These are phyloP conservation scores for Debaryomycetaceae sp. DNA, from an alignment of 1,139 yeast genomes.

Conservation along the genomic window DNA sequence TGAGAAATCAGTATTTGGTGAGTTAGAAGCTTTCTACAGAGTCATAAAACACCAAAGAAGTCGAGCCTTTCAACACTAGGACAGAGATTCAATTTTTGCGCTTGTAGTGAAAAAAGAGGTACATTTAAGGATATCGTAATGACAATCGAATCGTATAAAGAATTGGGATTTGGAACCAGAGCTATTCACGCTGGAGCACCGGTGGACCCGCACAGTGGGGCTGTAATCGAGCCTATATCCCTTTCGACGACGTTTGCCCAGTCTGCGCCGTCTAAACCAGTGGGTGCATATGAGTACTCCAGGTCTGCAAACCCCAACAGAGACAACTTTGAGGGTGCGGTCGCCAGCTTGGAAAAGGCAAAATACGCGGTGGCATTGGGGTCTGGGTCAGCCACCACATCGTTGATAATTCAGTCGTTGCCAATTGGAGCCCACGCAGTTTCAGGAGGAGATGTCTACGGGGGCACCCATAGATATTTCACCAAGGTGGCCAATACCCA, in stretches of 20 bases:
- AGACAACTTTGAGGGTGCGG: conserved; percentile 73
- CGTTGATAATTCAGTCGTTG: conserved; percentile 70
- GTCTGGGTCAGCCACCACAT: conserved; percentile 87
- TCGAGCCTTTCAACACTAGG: neutral
- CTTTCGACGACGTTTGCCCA: conserved; percentile 87
- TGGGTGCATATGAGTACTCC: conserved; percentile 81
- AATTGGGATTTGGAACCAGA: conserved; percentile 63
- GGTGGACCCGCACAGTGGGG: conserved; percentile 74
- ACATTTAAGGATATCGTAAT: conserved; percentile 6
- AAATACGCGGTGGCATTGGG: conserved; percentile 76
- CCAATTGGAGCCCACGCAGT: conserved; percentile 73
- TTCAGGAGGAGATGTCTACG: conserved; percentile 86
- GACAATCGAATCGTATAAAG: conserved; percentile 19
- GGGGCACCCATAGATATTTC: conserved; percentile 91
- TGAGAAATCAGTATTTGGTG: neutral
- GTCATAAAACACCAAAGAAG: neutral
- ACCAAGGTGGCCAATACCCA: conserved; percentile 81
- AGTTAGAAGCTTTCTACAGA: neutral
- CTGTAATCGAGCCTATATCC: conserved; percentile 83
- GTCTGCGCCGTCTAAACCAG: conserved; percentile 68
- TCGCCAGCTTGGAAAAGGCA: conserved; percentile 78
- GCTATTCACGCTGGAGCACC: conserved; percentile 86
- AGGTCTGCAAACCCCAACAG: conserved; percentile 89
- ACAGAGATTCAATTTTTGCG: neutral
- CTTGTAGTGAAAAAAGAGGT: neutral